These are phyloP conservation scores for Solanum medicagineum DNA, from an alignment of 257 asterid genomes.

Conservation along the genomic window DNA sequence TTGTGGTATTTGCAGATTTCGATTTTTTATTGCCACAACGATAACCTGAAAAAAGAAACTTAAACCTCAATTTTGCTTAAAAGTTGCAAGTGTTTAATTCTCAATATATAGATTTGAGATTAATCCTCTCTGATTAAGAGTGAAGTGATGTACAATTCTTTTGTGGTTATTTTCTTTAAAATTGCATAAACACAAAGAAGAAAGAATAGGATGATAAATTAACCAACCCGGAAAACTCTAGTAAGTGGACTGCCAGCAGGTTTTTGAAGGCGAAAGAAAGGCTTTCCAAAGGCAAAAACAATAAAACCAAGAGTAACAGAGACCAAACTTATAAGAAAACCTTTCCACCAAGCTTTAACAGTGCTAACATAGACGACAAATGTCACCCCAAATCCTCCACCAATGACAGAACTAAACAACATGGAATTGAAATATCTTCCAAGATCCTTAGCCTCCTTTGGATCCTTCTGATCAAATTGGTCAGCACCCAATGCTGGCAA, in stretches of 20 bases:
- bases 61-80: neutral
- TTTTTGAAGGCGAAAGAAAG: slow-evolving; percentile 43
- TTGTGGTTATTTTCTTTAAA: neutral
- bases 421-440: slow-evolving; percentile 82
- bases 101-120: too few species aligned
- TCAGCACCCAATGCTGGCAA: slow-evolving; percentile 90
- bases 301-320: slow-evolving; percentile 24
- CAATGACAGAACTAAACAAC: slow-evolving; percentile 40
- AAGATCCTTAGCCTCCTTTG: slow-evolving; percentile 50
- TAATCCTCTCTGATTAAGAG: rapidly evolving
- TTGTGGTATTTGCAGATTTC: slow-evolving; percentile 23
- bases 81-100: neutral
- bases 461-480: slow-evolving; percentile 51
- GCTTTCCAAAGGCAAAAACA: slow-evolving; percentile 36
- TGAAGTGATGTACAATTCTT: too few species aligned
- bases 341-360: slow-evolving; percentile 67
- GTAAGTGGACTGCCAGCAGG: slow-evolving; percentile 61
- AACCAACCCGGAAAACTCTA: slow-evolving; percentile 40
- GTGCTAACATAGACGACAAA: slow-evolving; percentile 65
- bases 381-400: slow-evolving; percentile 54
- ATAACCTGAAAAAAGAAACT: slow-evolving; percentile 26
- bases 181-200: neutral
- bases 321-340: slow-evolving; percentile 43
- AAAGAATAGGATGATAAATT: neutral
- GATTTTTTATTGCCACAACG: slow-evolving; percentile 47